These are phyloP conservation scores for Eutypella sp. DNA, from an alignment of 2,329 filamentous ascomycete species.

Conservation along the genomic window DNA sequence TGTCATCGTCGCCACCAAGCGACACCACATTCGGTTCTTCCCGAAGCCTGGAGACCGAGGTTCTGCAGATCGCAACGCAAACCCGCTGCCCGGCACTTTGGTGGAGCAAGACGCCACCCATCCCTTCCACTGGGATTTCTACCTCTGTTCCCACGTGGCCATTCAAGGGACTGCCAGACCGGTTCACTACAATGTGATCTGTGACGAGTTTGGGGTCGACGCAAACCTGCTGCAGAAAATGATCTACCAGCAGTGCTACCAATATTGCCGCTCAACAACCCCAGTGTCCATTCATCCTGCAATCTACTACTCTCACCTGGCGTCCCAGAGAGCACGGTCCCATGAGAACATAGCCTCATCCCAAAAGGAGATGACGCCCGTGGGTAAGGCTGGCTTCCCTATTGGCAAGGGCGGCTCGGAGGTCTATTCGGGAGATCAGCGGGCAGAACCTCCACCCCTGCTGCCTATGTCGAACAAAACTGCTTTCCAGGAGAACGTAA, in stretches of 20 bases:
- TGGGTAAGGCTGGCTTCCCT: conserved; percentile 34
- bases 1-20: conserved; percentile 85
- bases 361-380: conserved; percentile 35
- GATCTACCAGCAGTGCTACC: conserved; percentile 93
- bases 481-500: conserved; percentile 8
- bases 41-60: conserved; percentile 50
- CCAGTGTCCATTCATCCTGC: conserved; percentile 86
- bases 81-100: conserved; percentile 79
- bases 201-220: conserved; percentile 69
- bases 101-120: conserved; percentile 89
- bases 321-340: conserved; percentile 70
- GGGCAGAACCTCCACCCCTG: conserved; percentile 20
- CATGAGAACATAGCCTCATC: conserved; percentile 57
- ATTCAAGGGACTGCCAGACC: conserved; percentile 93
- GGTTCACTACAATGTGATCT: conserved; percentile 84
- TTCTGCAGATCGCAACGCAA: conserved; percentile 67
- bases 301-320: conserved; percentile 93
- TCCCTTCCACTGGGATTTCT: conserved; percentile 88
- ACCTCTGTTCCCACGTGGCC: conserved; percentile 57
- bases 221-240: conserved; percentile 73
- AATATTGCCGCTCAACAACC: conserved; percentile 87
- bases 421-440: conserved; percentile 9
- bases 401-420: conserved; percentile 21
- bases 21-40: conserved; percentile 92
- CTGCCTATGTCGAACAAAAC: conserved; percentile 22